A percentile compares a stretch with the other conserved stretches of the same genome.
Evolutionary conservation across 2,329 filamentous ascomycete genomes (phyloP).

Genomic region (Botrytis porri): DNA sequence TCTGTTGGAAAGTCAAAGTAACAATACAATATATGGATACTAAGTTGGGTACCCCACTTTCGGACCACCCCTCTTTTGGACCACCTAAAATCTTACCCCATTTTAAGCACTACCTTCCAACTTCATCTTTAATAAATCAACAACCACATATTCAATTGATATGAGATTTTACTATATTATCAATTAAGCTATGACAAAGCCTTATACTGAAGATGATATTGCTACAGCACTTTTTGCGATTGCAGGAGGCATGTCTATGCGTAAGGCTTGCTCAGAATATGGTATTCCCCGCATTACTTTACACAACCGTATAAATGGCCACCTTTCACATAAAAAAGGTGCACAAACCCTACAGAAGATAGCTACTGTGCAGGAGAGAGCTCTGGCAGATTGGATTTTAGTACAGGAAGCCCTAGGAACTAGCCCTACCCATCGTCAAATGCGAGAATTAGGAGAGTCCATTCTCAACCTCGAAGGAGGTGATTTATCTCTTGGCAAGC

Average conservation of each 20-base stretch:
- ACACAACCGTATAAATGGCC: neutral
- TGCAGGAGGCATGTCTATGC: neutral
- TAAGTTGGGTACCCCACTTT: no score
- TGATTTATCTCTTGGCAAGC: conserved; percentile 13
- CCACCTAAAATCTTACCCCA: no score
- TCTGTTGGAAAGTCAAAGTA: no score
- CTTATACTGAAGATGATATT: conserved; percentile 18
- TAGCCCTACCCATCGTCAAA: conserved; percentile 12
- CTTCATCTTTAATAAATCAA: no score
- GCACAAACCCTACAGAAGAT: neutral
- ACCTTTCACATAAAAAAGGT: conserved; percentile 10
- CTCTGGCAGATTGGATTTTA: conserved; percentile 16
- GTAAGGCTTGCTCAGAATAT: neutral
- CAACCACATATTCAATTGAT: no score
- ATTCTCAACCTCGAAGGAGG: neutral
- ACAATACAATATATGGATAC: no score
- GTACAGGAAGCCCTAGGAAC: conserved; percentile 7
- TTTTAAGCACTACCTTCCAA: no score
- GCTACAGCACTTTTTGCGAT: conserved; percentile 6
- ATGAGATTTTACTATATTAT: no score
- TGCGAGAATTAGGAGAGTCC: neutral
- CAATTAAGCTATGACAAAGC: no score
- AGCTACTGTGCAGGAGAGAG: neutral
- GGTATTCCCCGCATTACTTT: conserved; percentile 4
- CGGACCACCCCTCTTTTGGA: no score